A percentile compares a stretch with the other conserved stretches of the same genome.
Conservation (phyloP, 2,329 filamentous ascomycete species). For the Diaporthe sp. region DNA sequence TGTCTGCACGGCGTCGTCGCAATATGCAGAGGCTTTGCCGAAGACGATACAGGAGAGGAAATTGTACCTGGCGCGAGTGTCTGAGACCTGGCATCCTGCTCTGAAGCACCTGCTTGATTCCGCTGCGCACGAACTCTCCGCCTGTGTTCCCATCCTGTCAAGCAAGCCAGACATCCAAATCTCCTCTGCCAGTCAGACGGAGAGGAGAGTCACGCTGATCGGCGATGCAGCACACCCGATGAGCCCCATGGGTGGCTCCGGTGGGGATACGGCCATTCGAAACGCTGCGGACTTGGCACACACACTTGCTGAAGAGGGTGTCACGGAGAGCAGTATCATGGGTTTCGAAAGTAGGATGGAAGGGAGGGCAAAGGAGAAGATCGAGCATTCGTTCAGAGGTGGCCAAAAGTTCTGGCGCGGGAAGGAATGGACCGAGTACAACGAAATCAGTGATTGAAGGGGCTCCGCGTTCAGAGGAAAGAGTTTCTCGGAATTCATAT, state of each 20-base stretch:
- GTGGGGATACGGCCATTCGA: constrained; percentile 48
- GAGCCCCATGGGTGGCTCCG: constrained; percentile 50
- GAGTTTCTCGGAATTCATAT: neutral
- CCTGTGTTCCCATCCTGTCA: constrained; percentile 47
- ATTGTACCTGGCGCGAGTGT: constrained; percentile 42
- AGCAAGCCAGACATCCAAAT: constrained; percentile 49
- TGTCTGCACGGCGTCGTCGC: constrained; percentile 46
- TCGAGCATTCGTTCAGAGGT: constrained; percentile 49
- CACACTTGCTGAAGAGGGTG: constrained; percentile 44
- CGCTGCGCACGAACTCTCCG: constrained; percentile 44
- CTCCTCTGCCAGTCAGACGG: constrained; percentile 38
- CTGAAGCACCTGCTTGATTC: constrained; percentile 46
- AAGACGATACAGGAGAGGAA: constrained; percentile 46
- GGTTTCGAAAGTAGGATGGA: constrained; percentile 47
- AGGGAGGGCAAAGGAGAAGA: constrained; percentile 45
- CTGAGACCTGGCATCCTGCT: constrained; percentile 47
- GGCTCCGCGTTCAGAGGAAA: neutral
- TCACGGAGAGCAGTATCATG: constrained; percentile 41
- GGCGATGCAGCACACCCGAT: constrained; percentile 43
- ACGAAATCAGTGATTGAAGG: constrained; percentile 14
- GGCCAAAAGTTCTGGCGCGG: constrained; percentile 47
- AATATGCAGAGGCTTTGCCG: constrained; percentile 44
- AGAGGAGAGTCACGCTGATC: constrained; percentile 44
- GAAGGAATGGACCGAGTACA: constrained; percentile 43
- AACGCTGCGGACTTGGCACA: constrained; percentile 47